Base-by-base conservation (phyloP, 345 rosid genomes). In the Abelmoschus esculentus region DNA sequence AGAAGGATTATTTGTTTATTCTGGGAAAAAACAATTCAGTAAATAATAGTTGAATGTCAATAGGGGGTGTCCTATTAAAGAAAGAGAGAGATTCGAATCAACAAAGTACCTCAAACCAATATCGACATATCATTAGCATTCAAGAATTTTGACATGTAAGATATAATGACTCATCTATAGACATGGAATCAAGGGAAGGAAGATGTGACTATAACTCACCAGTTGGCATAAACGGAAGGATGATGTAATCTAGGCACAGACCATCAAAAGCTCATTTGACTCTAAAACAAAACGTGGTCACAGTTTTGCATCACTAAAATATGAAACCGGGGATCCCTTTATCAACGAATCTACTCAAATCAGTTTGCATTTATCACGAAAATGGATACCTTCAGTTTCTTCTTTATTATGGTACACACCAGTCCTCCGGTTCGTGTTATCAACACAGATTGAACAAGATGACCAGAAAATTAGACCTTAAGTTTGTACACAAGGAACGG, bases 401-500 rank as follows among this genome's bases (percentile, higher is more conserved):
- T 49, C 57, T 4, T 7, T 29, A 29, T 49, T 53, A 66, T n/a
- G 29, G 44, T 15, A 66, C 40, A 50, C 5, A 28, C 18, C 38
- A 46, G 36, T 15, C 70, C 57, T 3, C 44, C 18, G 15, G 5
- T 66, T 66, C 58, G 49, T 29, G 58, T 66, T 49, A 22, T n/a
- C 44, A 0, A 50, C 44, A 66, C 42, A 15, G 44, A 9, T 29
- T n/a, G 44, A 66, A 66, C 26, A 29, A 26, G 44, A 29, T 28
- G 57, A 15, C 70, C 58, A 29, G 6, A 66, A 58, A 49, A 31
- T 66, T 49, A 49, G 57, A 66, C 44, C 57, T 66, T 49, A 66
- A 36, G 38, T 49, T 26, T 66, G 58, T 49, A 31, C 58, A 44
- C 50, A 10, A 2, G 81, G 83, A 71, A 79, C 72, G 32, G 55